Percentiles rank a stretch among this genome's conserved stretches.
Evolutionary conservation across 441 rosid genomes (phyloP).

Genomic region (Adansonia madagascariensis): DNA sequence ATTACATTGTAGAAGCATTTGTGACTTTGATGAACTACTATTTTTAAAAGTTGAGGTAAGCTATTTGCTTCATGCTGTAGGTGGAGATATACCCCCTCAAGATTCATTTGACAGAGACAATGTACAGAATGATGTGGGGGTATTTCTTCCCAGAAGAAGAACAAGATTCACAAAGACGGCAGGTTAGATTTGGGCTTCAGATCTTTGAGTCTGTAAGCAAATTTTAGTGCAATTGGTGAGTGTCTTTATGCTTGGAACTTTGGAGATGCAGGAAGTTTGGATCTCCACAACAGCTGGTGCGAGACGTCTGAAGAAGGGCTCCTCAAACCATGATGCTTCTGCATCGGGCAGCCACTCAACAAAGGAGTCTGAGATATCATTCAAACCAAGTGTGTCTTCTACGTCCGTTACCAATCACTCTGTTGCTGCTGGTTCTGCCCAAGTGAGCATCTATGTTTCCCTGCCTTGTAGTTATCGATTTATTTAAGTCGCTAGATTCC

Average conservation of each 20-base stretch:
- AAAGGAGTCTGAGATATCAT: slow-evolving; percentile 63
- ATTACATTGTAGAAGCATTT: slow-evolving; percentile 4
- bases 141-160: slow-evolving; percentile 96
- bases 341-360: slow-evolving; percentile 50
- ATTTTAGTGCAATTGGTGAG: slow-evolving; percentile 25
- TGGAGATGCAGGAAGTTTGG: slow-evolving; percentile 85
- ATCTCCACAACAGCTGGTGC: slow-evolving; percentile 93
- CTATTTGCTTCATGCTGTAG: slow-evolving; percentile 44
- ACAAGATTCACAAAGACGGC: slow-evolving; percentile 94
- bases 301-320: slow-evolving; percentile 86
- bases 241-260: slow-evolving; percentile 29
- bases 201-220: slow-evolving; percentile 26
- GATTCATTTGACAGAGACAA: slow-evolving; percentile 91
- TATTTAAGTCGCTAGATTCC: slow-evolving; percentile 10
- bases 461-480: slow-evolving; percentile 20
- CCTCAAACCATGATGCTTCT: slow-evolving; percentile 58
- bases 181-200: slow-evolving; percentile 50
- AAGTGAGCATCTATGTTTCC: slow-evolving; percentile 42
- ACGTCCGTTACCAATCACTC: slow-evolving; percentile 40
- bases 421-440: slow-evolving; percentile 43
- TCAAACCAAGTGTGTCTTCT: slow-evolving; percentile 50
- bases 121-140: slow-evolving; percentile 98
- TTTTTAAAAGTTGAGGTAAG: not conserved
- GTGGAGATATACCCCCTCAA: slow-evolving; percentile 94
- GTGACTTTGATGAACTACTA: slow-evolving; percentile 3